These are phyloP conservation scores for Solanum paucissectum DNA, from an alignment of 257 asterid genomes.

Conservation along the genomic window DNA sequence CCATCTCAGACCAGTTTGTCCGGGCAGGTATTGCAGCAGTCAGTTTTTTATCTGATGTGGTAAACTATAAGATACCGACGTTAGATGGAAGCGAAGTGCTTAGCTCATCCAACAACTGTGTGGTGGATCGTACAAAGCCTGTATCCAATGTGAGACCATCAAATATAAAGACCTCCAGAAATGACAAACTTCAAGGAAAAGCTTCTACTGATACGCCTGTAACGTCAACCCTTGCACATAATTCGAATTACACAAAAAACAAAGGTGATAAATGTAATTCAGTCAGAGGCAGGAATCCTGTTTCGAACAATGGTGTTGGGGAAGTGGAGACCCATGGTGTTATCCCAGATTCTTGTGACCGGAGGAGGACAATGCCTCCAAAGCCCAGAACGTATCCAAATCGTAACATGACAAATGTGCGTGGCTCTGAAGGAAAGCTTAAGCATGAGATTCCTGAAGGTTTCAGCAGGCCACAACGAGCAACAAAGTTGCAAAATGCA, in stretches of 20 bases:
- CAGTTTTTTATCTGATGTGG: conserved; percentile 67
- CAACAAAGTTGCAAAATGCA: conserved; percentile 14
- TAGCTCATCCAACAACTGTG: conserved; percentile 22
- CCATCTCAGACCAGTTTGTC: conserved; percentile 63
- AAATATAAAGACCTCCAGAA: conserved; percentile 24
- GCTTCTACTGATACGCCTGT: conserved; percentile 19
- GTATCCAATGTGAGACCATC: conserved; percentile 26
- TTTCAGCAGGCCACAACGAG: conserved; percentile 29
- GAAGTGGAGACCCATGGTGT: conserved; percentile 22
- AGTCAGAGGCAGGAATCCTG: conserved; percentile 17
- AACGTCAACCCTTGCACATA: conserved; percentile 15
- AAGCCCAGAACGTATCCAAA: conserved; percentile 36
- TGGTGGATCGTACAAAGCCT: conserved; percentile 43
- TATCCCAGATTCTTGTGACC: conserved; percentile 15
- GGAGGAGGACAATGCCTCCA: conserved; percentile 37
- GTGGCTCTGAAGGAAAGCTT: conserved; percentile 33
- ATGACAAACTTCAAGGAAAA: conserved; percentile 31
- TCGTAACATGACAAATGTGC: conserved; percentile 16
- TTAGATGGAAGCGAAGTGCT: conserved; percentile 37
- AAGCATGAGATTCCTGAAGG: conserved; percentile 26
- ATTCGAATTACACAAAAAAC: conserved; percentile 15
- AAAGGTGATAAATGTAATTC: conserved; percentile 29
- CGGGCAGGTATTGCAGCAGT: conserved; percentile 89
- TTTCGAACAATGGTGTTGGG: conserved; percentile 12
- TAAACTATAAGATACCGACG: conserved; percentile 56